Conservation (phyloP, 441 rosid genomes). For the Dalechampia spathulata region DNA sequence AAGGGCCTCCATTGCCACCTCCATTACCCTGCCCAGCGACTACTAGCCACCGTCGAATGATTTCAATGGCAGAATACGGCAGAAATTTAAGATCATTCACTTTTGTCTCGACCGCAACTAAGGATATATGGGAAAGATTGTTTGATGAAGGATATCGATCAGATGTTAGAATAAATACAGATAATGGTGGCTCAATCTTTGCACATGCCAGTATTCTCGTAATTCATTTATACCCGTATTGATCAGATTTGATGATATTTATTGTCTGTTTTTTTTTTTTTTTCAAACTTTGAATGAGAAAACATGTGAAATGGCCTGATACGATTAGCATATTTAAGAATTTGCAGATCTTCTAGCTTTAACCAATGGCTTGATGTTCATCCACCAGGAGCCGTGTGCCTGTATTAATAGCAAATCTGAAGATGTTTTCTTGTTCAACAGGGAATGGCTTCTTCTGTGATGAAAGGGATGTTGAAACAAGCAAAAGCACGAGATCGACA, state of each 20-base stretch:
- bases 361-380: too few species aligned
- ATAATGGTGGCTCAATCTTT: slow-evolving; percentile 39
- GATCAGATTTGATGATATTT: background rate
- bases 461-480: slow-evolving; percentile 64
- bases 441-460: slow-evolving; percentile 84
- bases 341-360: too few species aligned
- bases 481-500: slow-evolving; percentile 31
- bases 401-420: too few species aligned
- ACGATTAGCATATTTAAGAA: too few species aligned
- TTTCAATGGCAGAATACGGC: slow-evolving; percentile 6
- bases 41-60: slow-evolving; percentile 17
- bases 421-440: slow-evolving; percentile 15
- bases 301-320: too few species aligned
- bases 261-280: background rate
- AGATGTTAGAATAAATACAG: slow-evolving; percentile 53
- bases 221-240: slow-evolving; percentile 19
- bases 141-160: slow-evolving; percentile 70
- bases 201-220: slow-evolving; percentile 79
- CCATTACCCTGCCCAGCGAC: slow-evolving; percentile 34
- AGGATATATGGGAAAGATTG: slow-evolving; percentile 67
- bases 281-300: too few species aligned
- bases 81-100: slow-evolving; percentile 16
- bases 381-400: too few species aligned
- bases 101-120: slow-evolving; percentile 31
- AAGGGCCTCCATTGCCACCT: slow-evolving; percentile 36